Evolutionary conservation across 768 basidiomycete genomes (phyloP), one percentile per base, ranked within the genome.

Genomic region (Agaricus subrufescens): DNA sequence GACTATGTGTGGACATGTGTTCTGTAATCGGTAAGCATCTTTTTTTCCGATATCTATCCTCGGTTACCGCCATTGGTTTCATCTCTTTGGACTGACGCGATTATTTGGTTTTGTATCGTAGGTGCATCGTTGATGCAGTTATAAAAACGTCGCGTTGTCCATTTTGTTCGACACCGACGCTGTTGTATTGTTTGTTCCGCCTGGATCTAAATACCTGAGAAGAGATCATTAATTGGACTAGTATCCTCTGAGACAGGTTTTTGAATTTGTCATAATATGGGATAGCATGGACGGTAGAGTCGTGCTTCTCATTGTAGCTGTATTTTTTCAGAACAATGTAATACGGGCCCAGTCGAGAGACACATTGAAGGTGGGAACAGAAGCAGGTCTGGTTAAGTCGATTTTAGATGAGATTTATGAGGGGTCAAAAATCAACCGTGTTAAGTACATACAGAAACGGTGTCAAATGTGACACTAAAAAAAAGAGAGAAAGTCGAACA

Each of bases 1-100:
- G 23, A 84, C 80, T 3, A 78, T 82, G 66, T 86, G 84, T 61
- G 84, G 84, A 3, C 84, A 86, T 58, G 61, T 86, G 15, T 86
- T 86, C 59, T 86, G 84, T 61, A 74, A 80, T 53, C 56, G 72
- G 84, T 83, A 55, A 25, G 78, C 25, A 10, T 55, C 59, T 48
- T 61, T 42, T 3, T 23, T 43, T 19, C 19, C 19, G 19, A 19
- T 19, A 19, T 19, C 19, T 19, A 19, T 19, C 19, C 19, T 19
- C 19, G 19, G 19, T 19, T 19, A 19, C 19, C 19, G 19, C 19
- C 19, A 19, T 19, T 19, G 19, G 19, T 19, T 19, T 19, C 19
- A 19, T 19, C 19, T 19, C 19, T 19, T 19, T 19, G 0, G 19
- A 19, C 19, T 39, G 34, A 27, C 25, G 40, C 19, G 44, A 27